A percentile compares a stretch with the other conserved stretches of the same genome.
phyloP scores from a whole-genome alignment of 108 stramenopile genomes.

The Cyclotella baltica region DNA sequence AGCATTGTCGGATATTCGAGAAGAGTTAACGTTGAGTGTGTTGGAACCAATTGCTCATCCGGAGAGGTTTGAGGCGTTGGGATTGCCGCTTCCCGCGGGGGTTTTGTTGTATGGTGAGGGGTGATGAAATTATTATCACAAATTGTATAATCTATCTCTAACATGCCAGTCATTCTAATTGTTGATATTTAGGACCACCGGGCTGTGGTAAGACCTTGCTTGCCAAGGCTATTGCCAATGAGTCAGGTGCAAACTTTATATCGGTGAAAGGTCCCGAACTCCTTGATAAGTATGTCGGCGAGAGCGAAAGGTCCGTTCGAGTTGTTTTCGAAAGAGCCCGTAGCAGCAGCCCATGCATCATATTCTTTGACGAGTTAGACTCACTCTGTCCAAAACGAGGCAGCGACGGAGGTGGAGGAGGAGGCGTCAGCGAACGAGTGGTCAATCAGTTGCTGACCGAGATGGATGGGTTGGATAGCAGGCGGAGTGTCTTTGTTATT shows the following conservation, averaged over 20 bases:
- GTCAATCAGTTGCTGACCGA: slow-evolving; percentile 99
- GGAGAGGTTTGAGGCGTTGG: slow-evolving; percentile 87
- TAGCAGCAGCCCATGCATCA: slow-evolving; percentile 93
- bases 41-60: slow-evolving; percentile 97
- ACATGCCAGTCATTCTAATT: background rate
- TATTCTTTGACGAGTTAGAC: slow-evolving; percentile 99
- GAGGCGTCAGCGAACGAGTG: slow-evolving; percentile 95
- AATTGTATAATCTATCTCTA: background rate
- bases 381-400: slow-evolving; percentile 94
- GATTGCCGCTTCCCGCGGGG: slow-evolving; percentile 92
- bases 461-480: slow-evolving; percentile 97
- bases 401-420: slow-evolving; percentile 90
- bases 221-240: slow-evolving; percentile 99
- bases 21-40: slow-evolving; percentile 93
- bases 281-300: slow-evolving; percentile 96
- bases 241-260: slow-evolving; percentile 98
- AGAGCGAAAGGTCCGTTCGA: slow-evolving; percentile 96
- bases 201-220: slow-evolving; percentile 74
- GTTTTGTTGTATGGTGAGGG: slow-evolving; percentile 97
- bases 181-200: background rate
- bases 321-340: slow-evolving; percentile 91
- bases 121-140: slow-evolving; percentile 78
- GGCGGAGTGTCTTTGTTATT: slow-evolving; percentile 94
- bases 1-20: slow-evolving; percentile 85
- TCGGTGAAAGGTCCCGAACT: slow-evolving; percentile 95